Evolutionary conservation across 441 rosid genomes (phyloP), one percentile per base, ranked within the genome.

Genomic region (Mallotus repandus): DNA sequence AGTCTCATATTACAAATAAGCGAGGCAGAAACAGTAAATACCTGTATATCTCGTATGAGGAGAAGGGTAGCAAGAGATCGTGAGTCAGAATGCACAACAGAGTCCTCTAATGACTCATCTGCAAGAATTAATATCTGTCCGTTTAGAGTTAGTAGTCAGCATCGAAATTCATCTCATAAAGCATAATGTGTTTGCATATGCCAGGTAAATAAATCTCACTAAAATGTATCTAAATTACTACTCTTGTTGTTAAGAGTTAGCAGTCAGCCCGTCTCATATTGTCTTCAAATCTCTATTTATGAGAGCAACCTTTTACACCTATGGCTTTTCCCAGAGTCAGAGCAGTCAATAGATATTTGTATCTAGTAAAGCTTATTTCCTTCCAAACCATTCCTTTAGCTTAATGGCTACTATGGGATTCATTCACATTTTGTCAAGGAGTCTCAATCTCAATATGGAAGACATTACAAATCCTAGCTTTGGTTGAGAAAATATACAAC

Each of bases 31-130:
- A 49, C 62, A 58, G 70, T 5, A 75, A 45, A 64, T 77, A 88
- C 96, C 92, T 94, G 98, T 86, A 94, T 94, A 80, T 90, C 97
- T 60, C 97, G 95, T 74, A 94, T 94, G 80, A 94, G 94, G 69
- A 92, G 97, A 84, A 94, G 98, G 50, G 97, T 94, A 63, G 97
- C 97, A 66, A 94, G 97, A 81, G 97, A 94, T 62, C 97, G 81
- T 0, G 98, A 92, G 77, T 94, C 97, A 29, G 98, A 92, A 82
- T 94, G 97, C 74, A 94, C 97, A 71, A 92, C 84, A 53, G 97
- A 94, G 83, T 94, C 97, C 81, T 94, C 98, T 16, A 94, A 78
- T 18, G 95, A 90, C 79, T 94, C 97, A 80, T 94, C 98, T 89
- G 97, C 98, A 81, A 94, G 97, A 88, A 92, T 92, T 77, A 94